Conservation (phyloP, 805 yeast species). For the Cyberlindnera subsufficiens region DNA sequence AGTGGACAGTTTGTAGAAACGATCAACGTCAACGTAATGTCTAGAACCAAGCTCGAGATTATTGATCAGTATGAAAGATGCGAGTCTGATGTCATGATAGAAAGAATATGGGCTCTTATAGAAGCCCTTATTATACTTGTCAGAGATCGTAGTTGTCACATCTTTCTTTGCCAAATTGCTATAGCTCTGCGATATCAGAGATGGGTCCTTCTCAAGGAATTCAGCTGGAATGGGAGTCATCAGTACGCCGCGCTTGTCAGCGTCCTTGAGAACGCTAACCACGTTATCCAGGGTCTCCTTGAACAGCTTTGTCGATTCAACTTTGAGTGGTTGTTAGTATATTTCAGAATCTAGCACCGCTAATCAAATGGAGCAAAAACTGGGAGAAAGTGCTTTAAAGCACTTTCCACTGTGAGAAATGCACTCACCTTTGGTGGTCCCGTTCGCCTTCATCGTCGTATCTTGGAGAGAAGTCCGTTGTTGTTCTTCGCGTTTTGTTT, state of each 20-base stretch:
- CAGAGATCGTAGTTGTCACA: conserved; percentile 34
- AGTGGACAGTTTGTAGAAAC: conserved; percentile 54
- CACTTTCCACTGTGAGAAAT: neutral
- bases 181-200: conserved; percentile 11
- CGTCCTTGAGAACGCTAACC: conserved; percentile 2
- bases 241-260: conserved; percentile 14
- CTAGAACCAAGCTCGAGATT: conserved; percentile 42
- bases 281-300: conserved; percentile 5
- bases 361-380: no score
- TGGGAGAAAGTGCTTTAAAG: no score
- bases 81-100: conserved; percentile 62
- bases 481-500: conserved; percentile 2
- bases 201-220: conserved; percentile 15
- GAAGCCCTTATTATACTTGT: conserved; percentile 31
- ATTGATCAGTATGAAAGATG: conserved; percentile 42
- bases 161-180: neutral
- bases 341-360: no score
- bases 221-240: conserved; percentile 14
- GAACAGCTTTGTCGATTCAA: conserved; percentile 5
- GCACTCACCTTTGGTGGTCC: conserved; percentile 7
- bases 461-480: neutral
- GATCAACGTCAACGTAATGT: conserved; percentile 49
- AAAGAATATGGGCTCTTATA: conserved; percentile 46
- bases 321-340: conserved; percentile 8
- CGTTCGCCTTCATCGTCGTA: conserved; percentile 4